Evolutionary conservation across 2,329 filamentous ascomycete species (phyloP), one percentile per base, ranked within the genome.

Genomic region (Trichoderma sp.): DNA sequence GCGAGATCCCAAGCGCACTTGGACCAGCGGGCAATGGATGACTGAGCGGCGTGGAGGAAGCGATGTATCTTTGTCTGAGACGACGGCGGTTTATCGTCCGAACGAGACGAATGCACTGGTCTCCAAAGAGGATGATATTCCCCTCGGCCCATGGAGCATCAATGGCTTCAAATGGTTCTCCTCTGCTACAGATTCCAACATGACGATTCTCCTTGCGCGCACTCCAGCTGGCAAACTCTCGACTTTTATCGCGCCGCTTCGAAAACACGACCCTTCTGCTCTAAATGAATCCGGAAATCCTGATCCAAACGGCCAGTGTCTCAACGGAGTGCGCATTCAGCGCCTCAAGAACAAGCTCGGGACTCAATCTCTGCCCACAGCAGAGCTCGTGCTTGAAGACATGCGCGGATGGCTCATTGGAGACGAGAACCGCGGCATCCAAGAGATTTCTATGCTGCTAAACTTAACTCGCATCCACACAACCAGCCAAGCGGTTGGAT

Each of bases 21-120:
- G 90, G 90, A 93, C 89, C 0, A 90, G 86, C 51, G 90, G 90
- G 0, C 90, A 93, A 76, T 93, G 90, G 90, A 92, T 93, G 90
- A 93, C 90, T 0, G 90, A 92, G 73, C 83, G 90, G 1, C 83
- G 84, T 0, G 90, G 90, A 2, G 90, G 90, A 0, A 91, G 88
- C 71, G 90, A 93, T 73, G 89, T 92, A 1, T 87, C 87, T 3
- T 83, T 85, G 51, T 91, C 88, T 0, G 90, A 92, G 77, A 92
- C 90, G 0, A 78, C 86, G 5, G 89, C 89, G 3, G 77, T 68
- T 28, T 73, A 74, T 1, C 55, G 71, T 13, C 73, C 75, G 5
- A 65, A 68, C 11, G 70, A 51, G 13, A 68, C 49, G 16, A 51
- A 26, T 16, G 68, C 60, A 1, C 18, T 73, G 1, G 72, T 72